Base-by-base conservation (phyloP, 108 stramenopile genomes). In the Nannochloropsis gaditana region DNA sequence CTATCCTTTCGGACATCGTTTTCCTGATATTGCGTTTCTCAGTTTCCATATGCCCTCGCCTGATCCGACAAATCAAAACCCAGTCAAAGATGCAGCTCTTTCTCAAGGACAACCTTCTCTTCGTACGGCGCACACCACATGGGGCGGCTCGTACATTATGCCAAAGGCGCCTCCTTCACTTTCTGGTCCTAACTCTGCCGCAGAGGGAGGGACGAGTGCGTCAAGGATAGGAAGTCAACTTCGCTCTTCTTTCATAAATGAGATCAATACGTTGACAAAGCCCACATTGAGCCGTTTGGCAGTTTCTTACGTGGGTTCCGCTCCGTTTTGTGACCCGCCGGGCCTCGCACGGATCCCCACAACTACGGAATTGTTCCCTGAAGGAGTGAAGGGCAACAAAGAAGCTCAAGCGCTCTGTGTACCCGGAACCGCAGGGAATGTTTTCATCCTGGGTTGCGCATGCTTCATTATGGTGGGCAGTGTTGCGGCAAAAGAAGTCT, bases 381-480 rank as follows among this genome's bases (percentile, higher is more conserved):
- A 73, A n/a, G 59, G 59, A 1, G 59, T 73, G 19, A 73, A 73
- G 59, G 59, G 19, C 15, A 73, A n/a, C 59, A 73, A 73, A 73
- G 59, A 73, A 2, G 59, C 59, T n/a, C 59, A n/a, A 2, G 59
- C 59, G 2, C 59, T 73, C n/a, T 73, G 59, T n/a, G 59, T 73
- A n/a, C 59, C 59, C 5, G 59, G 59, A 6, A 73, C 59, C 3
- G 19, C 59, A 6, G 59, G 59, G 59, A 15, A 73, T n/a, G n/a
- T 73, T 4, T 73, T 73, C n/a, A n/a, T 73, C 59, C 59, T 73
- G 2, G n/a, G 59, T 6, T 73, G 59, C n/a, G 59, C 59, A n/a
- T 73, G 59, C 59, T 73, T 73, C n/a, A n/a, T 73, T 15, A n/a
- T 73, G 59, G 59, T 73, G 59, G 59, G 59, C 19, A 73, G 59